Conservation (phyloP, 2,329 filamentous ascomycete species). For the Macrophomina phaseolina region DNA sequence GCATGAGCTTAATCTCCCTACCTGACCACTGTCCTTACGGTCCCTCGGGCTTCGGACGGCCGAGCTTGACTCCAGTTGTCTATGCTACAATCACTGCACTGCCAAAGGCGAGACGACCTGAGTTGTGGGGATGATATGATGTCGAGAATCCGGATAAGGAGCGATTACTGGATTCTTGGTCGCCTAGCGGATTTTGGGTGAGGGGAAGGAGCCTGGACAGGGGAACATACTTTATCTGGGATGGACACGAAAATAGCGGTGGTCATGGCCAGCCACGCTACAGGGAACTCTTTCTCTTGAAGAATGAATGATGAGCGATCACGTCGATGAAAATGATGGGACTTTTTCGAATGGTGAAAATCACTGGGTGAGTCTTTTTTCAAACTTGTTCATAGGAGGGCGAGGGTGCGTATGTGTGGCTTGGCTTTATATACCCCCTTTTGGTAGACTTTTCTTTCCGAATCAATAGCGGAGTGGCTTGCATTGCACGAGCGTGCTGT, state of each 20-base stretch:
- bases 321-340: slow-evolving; percentile 2
- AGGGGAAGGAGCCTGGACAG: neutral
- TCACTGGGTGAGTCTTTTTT: slow-evolving; percentile 10
- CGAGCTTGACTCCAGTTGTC: neutral
- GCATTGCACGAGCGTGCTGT: neutral
- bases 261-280: neutral
- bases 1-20: neutral
- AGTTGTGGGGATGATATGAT: slow-evolving; percentile 15
- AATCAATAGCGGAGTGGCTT: slow-evolving; percentile 1
- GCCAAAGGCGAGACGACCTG: neutral
- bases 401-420: slow-evolving; percentile 23
- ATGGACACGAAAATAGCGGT: neutral
- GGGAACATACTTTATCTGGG: neutral
- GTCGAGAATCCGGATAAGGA: neutral
- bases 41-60: neutral
- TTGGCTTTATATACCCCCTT: slow-evolving; percentile 25
- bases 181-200: neutral
- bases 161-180: neutral
- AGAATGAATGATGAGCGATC: slow-evolving; percentile 24
- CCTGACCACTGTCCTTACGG: neutral
- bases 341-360: slow-evolving; percentile 6
- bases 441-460: slow-evolving; percentile 14
- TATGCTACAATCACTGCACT: neutral
- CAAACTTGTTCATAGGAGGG: neutral
- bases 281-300: neutral